phyloP scores from a whole-genome alignment of 2,329 filamentous ascomycete species.

The Colletotrichum sansevieriae region DNA sequence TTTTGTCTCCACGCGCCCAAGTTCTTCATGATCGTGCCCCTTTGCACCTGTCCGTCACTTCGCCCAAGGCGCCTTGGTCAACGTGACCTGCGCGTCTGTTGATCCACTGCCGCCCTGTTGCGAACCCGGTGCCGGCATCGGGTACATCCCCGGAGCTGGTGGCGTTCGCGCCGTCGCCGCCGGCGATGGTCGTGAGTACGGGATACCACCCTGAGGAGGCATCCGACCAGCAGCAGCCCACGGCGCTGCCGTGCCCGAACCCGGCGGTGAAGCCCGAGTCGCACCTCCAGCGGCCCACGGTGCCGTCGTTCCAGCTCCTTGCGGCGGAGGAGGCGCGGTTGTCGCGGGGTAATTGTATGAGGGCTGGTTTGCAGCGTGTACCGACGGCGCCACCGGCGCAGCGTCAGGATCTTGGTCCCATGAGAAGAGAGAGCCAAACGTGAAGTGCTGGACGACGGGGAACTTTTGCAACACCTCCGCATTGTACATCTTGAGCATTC shows the following conservation, averaged over 20 bases:
- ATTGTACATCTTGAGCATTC: constrained; percentile 99
- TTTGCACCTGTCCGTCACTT: constrained; percentile 46
- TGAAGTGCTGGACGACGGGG: constrained; percentile 97
- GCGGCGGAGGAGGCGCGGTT: constrained; percentile 46
- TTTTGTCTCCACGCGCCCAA: neutral
- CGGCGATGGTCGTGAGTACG: constrained; percentile 54
- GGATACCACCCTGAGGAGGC: constrained; percentile 54
- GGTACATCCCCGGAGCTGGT: constrained; percentile 33
- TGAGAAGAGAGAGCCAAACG: constrained; percentile 83
- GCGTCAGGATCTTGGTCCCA: constrained; percentile 79
- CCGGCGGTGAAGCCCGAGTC: constrained; percentile 42
- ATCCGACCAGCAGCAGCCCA: constrained; percentile 57
- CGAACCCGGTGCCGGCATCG: constrained; percentile 40
- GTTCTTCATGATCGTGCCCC: neutral
- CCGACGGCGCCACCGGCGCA: constrained; percentile 58
- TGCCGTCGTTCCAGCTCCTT: constrained; percentile 53
- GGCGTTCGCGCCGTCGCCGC: constrained; percentile 18
- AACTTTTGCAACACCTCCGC: constrained; percentile 97
- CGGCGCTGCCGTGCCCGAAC: constrained; percentile 55
- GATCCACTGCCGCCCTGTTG: constrained; percentile 46
- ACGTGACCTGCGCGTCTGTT: constrained; percentile 54
- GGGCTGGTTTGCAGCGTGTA: constrained; percentile 71
- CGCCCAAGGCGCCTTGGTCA: constrained; percentile 64
- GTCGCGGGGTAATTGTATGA: constrained; percentile 43
- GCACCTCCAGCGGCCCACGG: constrained; percentile 58